Base-by-base conservation (phyloP, 1,139 yeast genomes). In the Geotrichum restrictum region DNA sequence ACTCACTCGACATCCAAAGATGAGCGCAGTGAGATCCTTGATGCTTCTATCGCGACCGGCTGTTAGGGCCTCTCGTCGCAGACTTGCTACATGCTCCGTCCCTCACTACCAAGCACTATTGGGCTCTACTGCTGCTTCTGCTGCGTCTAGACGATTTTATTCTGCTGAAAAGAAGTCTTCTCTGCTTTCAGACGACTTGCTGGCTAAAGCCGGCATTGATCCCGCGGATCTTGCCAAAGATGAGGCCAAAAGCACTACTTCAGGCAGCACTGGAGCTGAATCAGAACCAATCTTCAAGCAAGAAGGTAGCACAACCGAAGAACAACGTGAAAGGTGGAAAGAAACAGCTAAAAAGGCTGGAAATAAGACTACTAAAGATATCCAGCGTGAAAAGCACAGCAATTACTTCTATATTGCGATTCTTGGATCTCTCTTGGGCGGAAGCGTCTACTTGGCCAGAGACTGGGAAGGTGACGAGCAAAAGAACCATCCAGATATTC, bases 201-300 rank as follows among this genome's bases (percentile, higher is more conserved):
- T 89, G 58, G 84, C 85, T 31, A 81, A 83, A 64, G 96, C 96
- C 8, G 96, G 96, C 42, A 81, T 89, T 57, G 95, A 81, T 52
- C 66, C 74, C n/a, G 77, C 63, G 24, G 67, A 69, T 22, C 59
- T 60, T 32, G 57, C 54, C 39, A 69, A 54, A n/a, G 58, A 56
- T 36, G 58, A 38, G 13, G 60, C 57, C 39, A 60, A 48, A 18
- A 57, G 47, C 27, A 46, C 57, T 29, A 64, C 57, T 16, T 63
- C 57, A 13, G 56, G 47, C 41, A 61, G 58, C 18, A 65, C 55
- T 50, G 64, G 19, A 13, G 65, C 55, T 65, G 72, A 62, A 44
- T 59, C 56, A 7, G 22, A 16, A 10, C 22, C 19, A 16, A 10
- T 52, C 53, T 16, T 50, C 49, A 39, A 50, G 51, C 44, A 38